phyloP scores from a whole-genome alignment of 768 basidiomycete genomes.

The Candolleomyces efflorescens region DNA sequence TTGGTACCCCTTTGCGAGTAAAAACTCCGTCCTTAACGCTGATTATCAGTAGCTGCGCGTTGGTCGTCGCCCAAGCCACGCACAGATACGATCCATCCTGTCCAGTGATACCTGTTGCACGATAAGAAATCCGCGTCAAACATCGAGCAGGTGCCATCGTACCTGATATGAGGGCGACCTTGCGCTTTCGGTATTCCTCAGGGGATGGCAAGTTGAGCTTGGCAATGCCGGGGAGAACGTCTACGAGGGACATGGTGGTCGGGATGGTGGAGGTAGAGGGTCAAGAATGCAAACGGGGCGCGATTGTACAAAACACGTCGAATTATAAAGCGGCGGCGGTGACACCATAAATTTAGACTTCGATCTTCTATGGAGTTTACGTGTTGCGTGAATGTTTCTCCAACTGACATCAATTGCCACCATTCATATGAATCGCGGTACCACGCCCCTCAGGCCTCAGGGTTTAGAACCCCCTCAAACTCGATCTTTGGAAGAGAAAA shows the following conservation, averaged over 20 bases:
- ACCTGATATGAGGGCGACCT: constrained; percentile 94
- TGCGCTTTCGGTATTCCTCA: constrained; percentile 84
- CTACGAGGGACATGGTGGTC: constrained; percentile 36
- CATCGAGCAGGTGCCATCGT: constrained; percentile 6
- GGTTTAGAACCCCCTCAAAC: no score
- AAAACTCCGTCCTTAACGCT: constrained; percentile 64
- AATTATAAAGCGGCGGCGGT: neutral
- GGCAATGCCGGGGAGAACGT: constrained; percentile 39
- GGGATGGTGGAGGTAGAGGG: constrained; percentile 10
- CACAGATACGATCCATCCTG: constrained; percentile 96
- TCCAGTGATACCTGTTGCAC: constrained; percentile 77
- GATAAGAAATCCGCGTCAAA: neutral
- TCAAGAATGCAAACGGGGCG: neutral
- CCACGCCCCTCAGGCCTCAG: no score
- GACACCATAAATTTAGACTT: neutral
- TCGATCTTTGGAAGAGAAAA: no score
- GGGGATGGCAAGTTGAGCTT: constrained; percentile 61
- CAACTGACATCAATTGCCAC: no score
- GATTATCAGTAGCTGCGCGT: neutral
- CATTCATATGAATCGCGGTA: no score
- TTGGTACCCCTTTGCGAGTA: constrained; percentile 84
- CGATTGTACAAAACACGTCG: neutral
- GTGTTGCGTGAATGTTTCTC: no score
- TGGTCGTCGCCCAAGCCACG: constrained; percentile 20
- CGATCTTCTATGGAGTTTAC: neutral